Evolutionary conservation across 1,139 yeast species (phyloP).

Genomic region (Zygoascus hellenicus): DNA sequence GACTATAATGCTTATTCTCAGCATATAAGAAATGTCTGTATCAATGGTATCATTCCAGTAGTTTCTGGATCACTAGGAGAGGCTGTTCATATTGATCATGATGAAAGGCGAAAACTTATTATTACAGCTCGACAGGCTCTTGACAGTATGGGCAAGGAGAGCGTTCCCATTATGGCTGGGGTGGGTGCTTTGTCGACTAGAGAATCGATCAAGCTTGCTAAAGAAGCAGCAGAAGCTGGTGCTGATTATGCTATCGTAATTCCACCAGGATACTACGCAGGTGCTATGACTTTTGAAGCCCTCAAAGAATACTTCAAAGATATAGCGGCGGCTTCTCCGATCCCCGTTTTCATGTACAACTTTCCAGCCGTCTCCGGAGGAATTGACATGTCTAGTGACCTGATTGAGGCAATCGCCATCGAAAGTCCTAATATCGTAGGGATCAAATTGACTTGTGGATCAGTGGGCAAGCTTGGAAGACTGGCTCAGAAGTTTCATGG

Average conservation of each 20-base stretch:
- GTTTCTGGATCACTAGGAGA: conserved; percentile 34
- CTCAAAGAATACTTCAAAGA: conserved; percentile 37
- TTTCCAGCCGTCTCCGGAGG: conserved; percentile 40
- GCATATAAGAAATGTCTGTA: conserved; percentile 1
- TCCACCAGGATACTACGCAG: conserved; percentile 42
- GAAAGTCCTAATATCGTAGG: conserved; percentile 45
- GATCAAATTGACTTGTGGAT: conserved; percentile 41
- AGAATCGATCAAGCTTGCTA: conserved; percentile 36
- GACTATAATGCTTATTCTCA: conserved; percentile 1
- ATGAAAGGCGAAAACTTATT: conserved; percentile 37
- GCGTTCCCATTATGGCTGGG: conserved; percentile 39
- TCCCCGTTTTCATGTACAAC: conserved; percentile 43
- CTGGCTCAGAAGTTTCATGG: conserved; percentile 27
- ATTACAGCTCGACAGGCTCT: conserved; percentile 34
- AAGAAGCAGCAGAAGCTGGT: conserved; percentile 36
- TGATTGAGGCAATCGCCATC: conserved; percentile 54
- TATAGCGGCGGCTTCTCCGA: conserved; percentile 40
- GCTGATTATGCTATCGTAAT: conserved; percentile 40
- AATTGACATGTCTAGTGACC: conserved; percentile 60
- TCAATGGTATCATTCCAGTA: conserved; percentile 13
- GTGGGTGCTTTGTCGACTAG: conserved; percentile 36
- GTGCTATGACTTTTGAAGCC: conserved; percentile 36
- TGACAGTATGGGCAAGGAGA: conserved; percentile 27
- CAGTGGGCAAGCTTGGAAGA: conserved; percentile 36
- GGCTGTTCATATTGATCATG: conserved; percentile 38